Evolutionary conservation across 345 rosid genomes (phyloP).

Genomic region (Camelina laxa): DNA sequence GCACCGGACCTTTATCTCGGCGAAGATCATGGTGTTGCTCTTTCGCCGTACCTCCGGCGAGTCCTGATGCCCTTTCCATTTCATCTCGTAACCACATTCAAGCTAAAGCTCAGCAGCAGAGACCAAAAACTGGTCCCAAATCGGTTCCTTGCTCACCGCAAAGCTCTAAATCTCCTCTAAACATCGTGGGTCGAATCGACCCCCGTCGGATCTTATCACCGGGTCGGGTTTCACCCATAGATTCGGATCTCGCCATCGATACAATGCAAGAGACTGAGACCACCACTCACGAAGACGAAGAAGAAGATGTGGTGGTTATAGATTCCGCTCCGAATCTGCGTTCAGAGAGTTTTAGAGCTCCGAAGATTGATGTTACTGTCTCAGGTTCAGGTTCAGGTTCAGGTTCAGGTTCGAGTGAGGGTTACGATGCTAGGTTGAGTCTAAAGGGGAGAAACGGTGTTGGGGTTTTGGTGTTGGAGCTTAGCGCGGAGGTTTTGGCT

Average conservation of each 20-base stretch:
- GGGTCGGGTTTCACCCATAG: slow-evolving; percentile 94
- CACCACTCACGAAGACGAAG: slow-evolving; percentile 39
- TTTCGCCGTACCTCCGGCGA: slow-evolving; percentile 68
- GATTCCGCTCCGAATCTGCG: slow-evolving; percentile 44
- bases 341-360: slow-evolving; percentile 51
- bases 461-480: slow-evolving; percentile 68
- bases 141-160: slow-evolving; percentile 72
- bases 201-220: slow-evolving; percentile 93
- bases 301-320: slow-evolving; percentile 18
- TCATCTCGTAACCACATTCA: slow-evolving; percentile 45
- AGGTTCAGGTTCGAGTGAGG: not conserved
- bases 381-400: slow-evolving; percentile 36
- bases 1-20: slow-evolving; percentile 42
- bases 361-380: slow-evolving; percentile 39
- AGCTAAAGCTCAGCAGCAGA: slow-evolving; percentile 38
- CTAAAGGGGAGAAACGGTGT: slow-evolving; percentile 70
- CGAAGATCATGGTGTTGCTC: slow-evolving; percentile 88
- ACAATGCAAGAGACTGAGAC: slow-evolving; percentile 43
- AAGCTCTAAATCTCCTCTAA: slow-evolving; percentile 68
- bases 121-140: slow-evolving; percentile 43
- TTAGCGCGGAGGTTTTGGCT: slow-evolving; percentile 66
- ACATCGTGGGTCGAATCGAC: slow-evolving; percentile 79
- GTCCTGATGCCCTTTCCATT: slow-evolving; percentile 64
- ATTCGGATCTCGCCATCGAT: slow-evolving; percentile 53
- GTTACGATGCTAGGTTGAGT: slow-evolving; percentile 70